Evolutionary conservation across 441 rosid species (phyloP), one percentile per base, ranked within the genome.

Genomic region (Brassica balearica): DNA sequence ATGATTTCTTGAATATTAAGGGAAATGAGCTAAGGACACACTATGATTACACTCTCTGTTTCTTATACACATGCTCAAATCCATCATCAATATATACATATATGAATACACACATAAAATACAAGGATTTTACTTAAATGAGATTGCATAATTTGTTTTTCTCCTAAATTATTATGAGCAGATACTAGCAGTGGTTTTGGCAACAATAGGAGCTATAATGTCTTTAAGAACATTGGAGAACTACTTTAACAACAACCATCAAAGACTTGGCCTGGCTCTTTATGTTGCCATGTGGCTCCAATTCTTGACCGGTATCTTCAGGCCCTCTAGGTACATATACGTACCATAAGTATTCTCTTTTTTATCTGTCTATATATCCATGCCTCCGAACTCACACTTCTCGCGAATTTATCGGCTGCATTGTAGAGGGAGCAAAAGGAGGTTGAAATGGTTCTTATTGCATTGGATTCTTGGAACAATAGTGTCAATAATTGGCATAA

Each of bases 401-500:
- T 60, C 12, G 20, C 5, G 11, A 8, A 61, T 71, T 10, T 27
- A 29, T 68, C 56, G 77, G 62, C 8, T 69, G 10, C 22, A 20
- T 4, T 79, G 85, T 73, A 91, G 97, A 80, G 98, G 92, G 76
- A 86, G 84, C 23, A 90, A 78, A 68, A 85, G 86, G 79, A 93
- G 97, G 68, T 79, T 88, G 1, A 83, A 72, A 70, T 95, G 99
- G 99, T 93, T 86, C 80, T 76, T 87, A 32, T 55, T 85, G 69
- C 99, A 95, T 70, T 95, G 99, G 99, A 77, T 90, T 8, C 79
- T 88, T 36, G 99, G 99, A 70, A 91, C 96, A 56, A 71, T 72
- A 41, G 78, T 83, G 38, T 88, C 91, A 1, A 65, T 95, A 25
- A 80, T 86, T 56, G 97, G 96, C 27, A 85, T 87, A 71, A 76